Conservation (phyloP, 108 stramenopile genomes). For the Skeletonema marinoi region DNA sequence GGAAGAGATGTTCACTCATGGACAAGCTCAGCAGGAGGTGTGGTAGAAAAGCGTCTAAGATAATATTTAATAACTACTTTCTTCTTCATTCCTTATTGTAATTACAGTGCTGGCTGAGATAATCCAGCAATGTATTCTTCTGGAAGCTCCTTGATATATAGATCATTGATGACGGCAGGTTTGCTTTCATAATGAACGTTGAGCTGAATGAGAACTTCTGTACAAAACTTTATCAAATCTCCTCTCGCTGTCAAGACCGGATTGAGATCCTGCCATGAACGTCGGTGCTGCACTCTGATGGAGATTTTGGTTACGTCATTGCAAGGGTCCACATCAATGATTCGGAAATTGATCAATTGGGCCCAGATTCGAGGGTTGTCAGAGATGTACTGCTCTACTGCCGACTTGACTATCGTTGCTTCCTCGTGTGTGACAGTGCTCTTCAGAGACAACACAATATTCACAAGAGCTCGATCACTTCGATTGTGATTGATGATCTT, state of each 20-base stretch:
- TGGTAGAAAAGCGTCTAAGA: too few relatives aligned
- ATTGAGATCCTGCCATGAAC: conserved; percentile 66
- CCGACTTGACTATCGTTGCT: conserved; percentile 57
- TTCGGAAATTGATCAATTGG: conserved; percentile 56
- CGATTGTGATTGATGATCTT: conserved; percentile 77
- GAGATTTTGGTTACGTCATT: conserved; percentile 45
- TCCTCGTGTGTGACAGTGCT: conserved; percentile 57
- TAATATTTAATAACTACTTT: background rate
- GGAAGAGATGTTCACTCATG: conserved; percentile 1
- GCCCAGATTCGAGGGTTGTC: conserved; percentile 72
- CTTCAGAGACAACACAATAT: conserved; percentile 41
- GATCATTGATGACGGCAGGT: background rate
- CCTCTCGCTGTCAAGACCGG: conserved; percentile 53
- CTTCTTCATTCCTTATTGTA: background rate
- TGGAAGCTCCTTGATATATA: background rate
- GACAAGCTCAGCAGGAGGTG: background rate
- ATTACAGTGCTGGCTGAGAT: background rate
- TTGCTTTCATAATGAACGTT: conserved; percentile 37
- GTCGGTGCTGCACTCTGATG: conserved; percentile 59
- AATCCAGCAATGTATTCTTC: background rate
- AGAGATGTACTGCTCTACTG: conserved; percentile 57
- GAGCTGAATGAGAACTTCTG: conserved; percentile 48
- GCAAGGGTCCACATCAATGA: conserved; percentile 55
- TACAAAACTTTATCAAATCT: conserved; percentile 54
- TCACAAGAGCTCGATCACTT: conserved; percentile 65